A percentile compares a stretch with the other conserved stretches of the same genome.
phyloP scores from a whole-genome alignment of 805 yeast species.

The Metschnikowia similis region DNA sequence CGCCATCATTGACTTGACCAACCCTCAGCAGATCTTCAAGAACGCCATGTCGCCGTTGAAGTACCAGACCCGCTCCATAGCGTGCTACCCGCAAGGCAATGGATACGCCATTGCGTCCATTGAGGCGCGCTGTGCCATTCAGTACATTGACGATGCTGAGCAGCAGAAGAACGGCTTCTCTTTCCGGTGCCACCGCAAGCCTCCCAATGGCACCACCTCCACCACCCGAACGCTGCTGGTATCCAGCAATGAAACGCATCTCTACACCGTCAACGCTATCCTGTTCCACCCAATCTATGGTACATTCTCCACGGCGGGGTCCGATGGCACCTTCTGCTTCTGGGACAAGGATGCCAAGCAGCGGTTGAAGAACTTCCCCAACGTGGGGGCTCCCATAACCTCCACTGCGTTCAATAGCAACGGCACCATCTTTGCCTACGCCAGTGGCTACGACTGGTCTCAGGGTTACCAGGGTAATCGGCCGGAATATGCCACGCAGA shows the following conservation, averaged over 20 bases:
- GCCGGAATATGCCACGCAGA: slow-evolving; percentile 67
- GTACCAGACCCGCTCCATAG: slow-evolving; percentile 78
- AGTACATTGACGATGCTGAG: slow-evolving; percentile 80
- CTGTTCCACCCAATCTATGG: slow-evolving; percentile 87
- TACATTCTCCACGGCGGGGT: slow-evolving; percentile 89
- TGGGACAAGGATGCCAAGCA: slow-evolving; percentile 96
- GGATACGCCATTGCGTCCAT: slow-evolving; percentile 91
- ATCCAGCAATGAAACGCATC: slow-evolving; percentile 46
- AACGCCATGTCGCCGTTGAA: slow-evolving; percentile 72
- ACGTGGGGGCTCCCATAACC: slow-evolving; percentile 63
- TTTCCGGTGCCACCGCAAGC: slow-evolving; percentile 89
- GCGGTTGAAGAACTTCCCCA: slow-evolving; percentile 76
- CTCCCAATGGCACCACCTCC: slow-evolving; percentile 32
- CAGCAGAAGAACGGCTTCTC: slow-evolving; percentile 75
- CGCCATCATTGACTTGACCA: slow-evolving; percentile 69
- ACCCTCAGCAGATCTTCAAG: slow-evolving; percentile 80
- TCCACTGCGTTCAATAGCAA: slow-evolving; percentile 76
- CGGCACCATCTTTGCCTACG: slow-evolving; percentile 86
- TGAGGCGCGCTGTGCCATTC: slow-evolving; percentile 95
- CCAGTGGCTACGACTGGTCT: slow-evolving; percentile 92
- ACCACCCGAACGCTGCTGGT: slow-evolving; percentile 25
- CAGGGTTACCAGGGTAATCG: slow-evolving; percentile 80
- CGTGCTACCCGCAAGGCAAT: slow-evolving; percentile 86
- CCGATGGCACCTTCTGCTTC: slow-evolving; percentile 89
- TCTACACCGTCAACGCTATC: slow-evolving; percentile 77